Conservation (phyloP, 2,329 filamentous ascomycete species). For the Zymoseptoria passerinii region DNA sequence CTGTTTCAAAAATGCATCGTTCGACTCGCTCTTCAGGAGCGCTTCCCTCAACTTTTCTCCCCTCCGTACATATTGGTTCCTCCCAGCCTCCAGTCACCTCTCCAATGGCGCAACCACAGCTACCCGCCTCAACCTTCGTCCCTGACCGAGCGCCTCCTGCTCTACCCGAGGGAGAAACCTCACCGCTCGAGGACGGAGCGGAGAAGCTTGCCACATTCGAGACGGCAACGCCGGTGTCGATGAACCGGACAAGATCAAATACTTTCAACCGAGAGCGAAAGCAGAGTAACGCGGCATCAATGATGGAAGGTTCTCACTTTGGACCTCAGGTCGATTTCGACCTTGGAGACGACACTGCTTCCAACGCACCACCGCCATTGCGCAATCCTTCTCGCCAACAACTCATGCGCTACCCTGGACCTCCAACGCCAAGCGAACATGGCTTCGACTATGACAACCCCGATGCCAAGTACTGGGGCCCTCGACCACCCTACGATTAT, state of each 20-base stretch:
- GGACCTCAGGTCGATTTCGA: constrained; percentile 17
- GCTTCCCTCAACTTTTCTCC: background rate
- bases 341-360: constrained; percentile 11
- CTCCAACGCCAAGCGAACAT: constrained; percentile 15
- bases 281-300: constrained; percentile 11
- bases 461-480: constrained; percentile 15
- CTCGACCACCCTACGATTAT: constrained; percentile 20
- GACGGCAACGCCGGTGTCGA: background rate
- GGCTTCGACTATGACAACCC: constrained; percentile 20
- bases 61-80: background rate
- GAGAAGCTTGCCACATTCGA: constrained; percentile 2
- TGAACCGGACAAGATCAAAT: background rate
- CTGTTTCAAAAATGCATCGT: background rate
- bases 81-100: background rate
- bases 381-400: constrained; percentile 20
- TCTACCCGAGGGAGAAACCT: constrained; percentile 6
- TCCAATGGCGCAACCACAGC: constrained; percentile 6
- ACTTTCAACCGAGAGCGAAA: constrained; percentile 10
- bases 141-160: background rate
- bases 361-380: constrained; percentile 6
- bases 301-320: constrained; percentile 8
- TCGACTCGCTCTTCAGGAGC: background rate
- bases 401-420: constrained; percentile 18
- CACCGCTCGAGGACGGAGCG: constrained; percentile 2
- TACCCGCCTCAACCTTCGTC: background rate